These are phyloP conservation scores for Mycena albidolilacea DNA, from an alignment of 768 basidiomycete genomes.

Conservation along the genomic window DNA sequence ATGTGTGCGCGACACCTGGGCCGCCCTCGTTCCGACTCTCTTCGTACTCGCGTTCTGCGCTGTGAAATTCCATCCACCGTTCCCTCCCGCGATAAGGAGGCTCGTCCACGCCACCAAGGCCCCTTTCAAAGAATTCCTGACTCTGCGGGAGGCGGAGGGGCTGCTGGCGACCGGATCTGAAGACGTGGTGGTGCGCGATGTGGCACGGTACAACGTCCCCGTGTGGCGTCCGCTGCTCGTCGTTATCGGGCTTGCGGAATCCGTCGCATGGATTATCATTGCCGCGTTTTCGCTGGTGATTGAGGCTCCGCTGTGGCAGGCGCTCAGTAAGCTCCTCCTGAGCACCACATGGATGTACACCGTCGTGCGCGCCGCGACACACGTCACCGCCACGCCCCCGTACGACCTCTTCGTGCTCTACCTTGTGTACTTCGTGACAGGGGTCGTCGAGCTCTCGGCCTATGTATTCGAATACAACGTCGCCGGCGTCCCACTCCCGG, in stretches of 20 bases:
- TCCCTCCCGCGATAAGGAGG: conserved; percentile 44
- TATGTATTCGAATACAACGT: conserved; percentile 62
- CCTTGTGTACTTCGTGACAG: conserved; percentile 59
- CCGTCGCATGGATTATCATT: conserved; percentile 70
- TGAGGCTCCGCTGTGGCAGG: conserved; percentile 50
- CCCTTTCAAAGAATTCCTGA: conserved; percentile 61
- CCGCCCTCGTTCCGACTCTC: conserved; percentile 59
- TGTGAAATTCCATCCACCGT: conserved; percentile 46
- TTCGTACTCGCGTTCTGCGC: conserved; percentile 63
- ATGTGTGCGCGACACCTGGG: conserved; percentile 68
- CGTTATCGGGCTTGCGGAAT: conserved; percentile 67
- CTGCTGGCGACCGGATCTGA: conserved; percentile 44
- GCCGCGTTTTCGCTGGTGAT: conserved; percentile 67
- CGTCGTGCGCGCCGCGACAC: conserved; percentile 66
- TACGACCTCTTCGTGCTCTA: conserved; percentile 77
- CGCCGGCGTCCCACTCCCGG: conserved; percentile 56
- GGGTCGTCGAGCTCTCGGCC: conserved; percentile 66
- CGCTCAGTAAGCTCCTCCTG: conserved; percentile 60
- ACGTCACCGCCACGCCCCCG: conserved; percentile 70
- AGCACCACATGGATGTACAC: conserved; percentile 79
- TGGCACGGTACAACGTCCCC: conserved; percentile 50
- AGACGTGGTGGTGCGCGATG: conserved; percentile 35
- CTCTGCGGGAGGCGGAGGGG: conserved; percentile 70
- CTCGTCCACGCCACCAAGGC: conserved; percentile 43
- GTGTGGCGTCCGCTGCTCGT: conserved; percentile 76